A percentile compares a stretch with the other conserved stretches of the same genome.
phyloP scores from a whole-genome alignment of 371 early-diverging fungal species.

The Haplosporangium sp. region DNA sequence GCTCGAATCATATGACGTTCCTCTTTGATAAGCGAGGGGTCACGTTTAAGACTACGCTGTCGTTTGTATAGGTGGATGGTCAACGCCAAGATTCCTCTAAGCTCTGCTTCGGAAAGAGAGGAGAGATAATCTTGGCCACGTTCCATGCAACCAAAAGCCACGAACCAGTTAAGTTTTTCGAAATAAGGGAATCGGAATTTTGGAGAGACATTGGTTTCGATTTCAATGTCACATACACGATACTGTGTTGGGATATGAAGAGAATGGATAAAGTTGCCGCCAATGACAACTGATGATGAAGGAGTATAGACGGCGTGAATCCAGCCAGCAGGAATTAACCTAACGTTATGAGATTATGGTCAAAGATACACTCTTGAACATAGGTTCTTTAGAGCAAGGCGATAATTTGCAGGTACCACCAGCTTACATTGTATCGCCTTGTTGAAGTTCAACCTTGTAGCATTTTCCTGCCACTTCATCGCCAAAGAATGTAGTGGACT shows the following conservation, averaged over 20 bases:
- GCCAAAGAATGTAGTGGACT: conserved; percentile 80
- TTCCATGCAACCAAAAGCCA: conserved; percentile 56
- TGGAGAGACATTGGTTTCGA: conserved; percentile 79
- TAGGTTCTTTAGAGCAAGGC: not conserved
- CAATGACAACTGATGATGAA: conserved; percentile 88
- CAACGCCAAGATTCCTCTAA: conserved; percentile 33
- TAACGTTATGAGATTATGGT: conserved; percentile 19
- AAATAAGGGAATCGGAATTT: conserved; percentile 91
- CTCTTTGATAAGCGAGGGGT: conserved; percentile 27
- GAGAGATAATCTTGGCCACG: conserved; percentile 35
- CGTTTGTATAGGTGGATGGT: conserved; percentile 32
- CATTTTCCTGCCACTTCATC: conserved; percentile 80
- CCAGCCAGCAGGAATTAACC: conserved; percentile 96
- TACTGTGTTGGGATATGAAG: conserved; percentile 79
- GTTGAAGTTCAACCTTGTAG: conserved; percentile 70
- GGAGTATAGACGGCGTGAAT: conserved; percentile 95
- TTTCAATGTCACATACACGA: conserved; percentile 77
- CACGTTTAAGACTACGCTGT: conserved; percentile 39
- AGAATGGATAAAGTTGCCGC: conserved; percentile 92
- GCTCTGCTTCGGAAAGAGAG: conserved; percentile 29
- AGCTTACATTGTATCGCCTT: conserved; percentile 82
- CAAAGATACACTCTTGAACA: not conserved
- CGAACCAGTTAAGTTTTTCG: conserved; percentile 85
- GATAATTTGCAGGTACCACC: not conserved
- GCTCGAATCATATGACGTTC: conserved; percentile 49